Conservation (phyloP, 2,329 filamentous ascomycete species). For the Diaporthe humulicola region DNA sequence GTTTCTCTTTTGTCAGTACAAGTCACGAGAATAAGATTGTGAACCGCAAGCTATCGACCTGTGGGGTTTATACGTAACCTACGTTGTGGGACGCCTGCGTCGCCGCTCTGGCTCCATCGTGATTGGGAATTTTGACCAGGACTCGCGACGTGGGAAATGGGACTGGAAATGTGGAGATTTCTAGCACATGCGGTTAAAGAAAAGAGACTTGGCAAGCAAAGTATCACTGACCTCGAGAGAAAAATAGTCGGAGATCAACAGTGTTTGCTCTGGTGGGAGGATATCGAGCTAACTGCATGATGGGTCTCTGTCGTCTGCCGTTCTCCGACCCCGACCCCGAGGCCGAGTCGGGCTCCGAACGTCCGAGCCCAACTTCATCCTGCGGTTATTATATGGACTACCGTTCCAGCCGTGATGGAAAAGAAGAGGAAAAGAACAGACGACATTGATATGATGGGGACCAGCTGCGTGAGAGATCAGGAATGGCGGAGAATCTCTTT, state of each 20-base stretch:
- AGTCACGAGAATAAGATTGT: neutral
- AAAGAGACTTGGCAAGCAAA: neutral
- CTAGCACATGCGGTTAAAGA: neutral
- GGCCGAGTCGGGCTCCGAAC: neutral
- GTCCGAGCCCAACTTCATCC: neutral
- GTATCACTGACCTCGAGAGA: neutral
- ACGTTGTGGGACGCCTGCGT: constrained; percentile 39
- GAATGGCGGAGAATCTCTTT: neutral
- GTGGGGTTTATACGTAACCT: neutral
- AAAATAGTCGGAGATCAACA: constrained; percentile 1
- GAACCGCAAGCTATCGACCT: neutral
- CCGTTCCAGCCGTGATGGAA: neutral
- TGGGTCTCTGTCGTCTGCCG: constrained; percentile 14
- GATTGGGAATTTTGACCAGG: neutral
- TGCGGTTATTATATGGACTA: neutral
- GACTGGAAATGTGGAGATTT: neutral
- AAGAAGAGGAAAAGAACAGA: neutral
- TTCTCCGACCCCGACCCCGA: constrained; percentile 22
- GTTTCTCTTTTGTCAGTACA: neutral
- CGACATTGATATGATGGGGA: neutral
- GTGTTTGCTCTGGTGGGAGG: neutral
- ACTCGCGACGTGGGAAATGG: neutral
- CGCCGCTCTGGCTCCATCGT: constrained; percentile 40
- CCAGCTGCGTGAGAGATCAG: no score
- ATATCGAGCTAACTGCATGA: neutral